A percentile compares a stretch with the other conserved stretches of the same genome.
Conservation (phyloP, 73 alveolate genomes). For the Loxodes magnus region DNA sequence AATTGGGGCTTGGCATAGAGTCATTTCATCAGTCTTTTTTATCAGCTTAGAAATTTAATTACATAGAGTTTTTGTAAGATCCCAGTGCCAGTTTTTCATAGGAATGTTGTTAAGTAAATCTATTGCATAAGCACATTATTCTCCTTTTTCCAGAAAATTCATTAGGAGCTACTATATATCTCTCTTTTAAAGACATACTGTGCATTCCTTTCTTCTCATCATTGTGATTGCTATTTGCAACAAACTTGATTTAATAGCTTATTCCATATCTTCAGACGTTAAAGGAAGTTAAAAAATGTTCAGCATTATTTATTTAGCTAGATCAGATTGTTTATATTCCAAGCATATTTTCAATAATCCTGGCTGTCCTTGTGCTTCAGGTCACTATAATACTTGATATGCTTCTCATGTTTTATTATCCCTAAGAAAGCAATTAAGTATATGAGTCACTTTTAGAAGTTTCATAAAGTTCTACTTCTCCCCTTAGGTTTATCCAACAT, state of each 20-base stretch:
- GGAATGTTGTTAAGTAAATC: constrained; percentile 2
- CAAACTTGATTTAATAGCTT: not conserved
- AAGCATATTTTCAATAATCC: not conserved
- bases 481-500: not conserved
- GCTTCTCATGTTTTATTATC: not conserved
- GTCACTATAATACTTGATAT: not conserved
- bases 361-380: too few relatives aligned
- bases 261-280: constrained; percentile 1
- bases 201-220: not conserved
- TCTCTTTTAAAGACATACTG: not conserved
- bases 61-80: not conserved
- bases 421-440: not conserved
- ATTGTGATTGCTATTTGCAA: not conserved
- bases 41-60: not conserved
- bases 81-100: not conserved
- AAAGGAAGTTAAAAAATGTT: not conserved
- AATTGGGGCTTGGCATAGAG: not conserved
- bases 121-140: not conserved
- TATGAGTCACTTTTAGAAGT: not conserved
- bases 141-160: not conserved
- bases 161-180: not conserved
- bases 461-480: not conserved
- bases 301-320: not conserved
- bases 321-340: not conserved
- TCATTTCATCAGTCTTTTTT: constrained; percentile 6